Base-by-base conservation (phyloP, 2,329 filamentous ascomycete genomes). In the Colletotrichum magnum region DNA sequence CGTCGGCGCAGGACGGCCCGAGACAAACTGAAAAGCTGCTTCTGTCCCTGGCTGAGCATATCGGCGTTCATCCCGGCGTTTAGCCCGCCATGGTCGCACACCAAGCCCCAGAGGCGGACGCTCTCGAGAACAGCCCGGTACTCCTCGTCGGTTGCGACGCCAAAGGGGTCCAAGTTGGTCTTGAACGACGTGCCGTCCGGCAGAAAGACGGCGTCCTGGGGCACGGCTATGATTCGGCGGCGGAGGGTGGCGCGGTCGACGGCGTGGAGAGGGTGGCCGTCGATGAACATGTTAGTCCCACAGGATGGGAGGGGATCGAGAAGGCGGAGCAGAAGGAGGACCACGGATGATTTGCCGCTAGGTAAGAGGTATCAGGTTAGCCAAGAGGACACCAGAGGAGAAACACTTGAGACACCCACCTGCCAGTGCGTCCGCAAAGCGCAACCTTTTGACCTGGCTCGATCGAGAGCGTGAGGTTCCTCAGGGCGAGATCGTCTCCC, bases 141-240 rank as follows among this genome's bases (percentile, higher is more conserved):
- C 1, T 72, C 73, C 15, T 72, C 72, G 59, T 75, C 72, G 0
- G 78, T 79, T 2, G 80, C 77, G 0, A 68, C 51, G 1, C 68
- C 68, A 9, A 76, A 74, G 0, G 84, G 83, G 66, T 87, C 85
- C 0, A 87, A 77, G 63, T 87, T 85, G 9, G 73, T 58, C 39
- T 76, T 77, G 69, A 84, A 79, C 1, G 78, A 80, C 13, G 58
- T 54, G 18, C 57, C 64, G 12, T 80, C 82, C 0, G 82, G 83
- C 1, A 88, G 75, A 74, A 89, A 87, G 1, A 86, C 82, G 0
- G 85, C 75, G 3, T 89, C 87, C 73, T 89, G 87, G 0, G 87
- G 85, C 0, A 89, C 76, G 4, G 85, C 83, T 41, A 87, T 85
- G 32, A 89, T 75, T 0, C 82, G 82, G 43, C 81, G 76, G 5